Conservation (phyloP, 257 asterid species). For the Vinca minor region DNA sequence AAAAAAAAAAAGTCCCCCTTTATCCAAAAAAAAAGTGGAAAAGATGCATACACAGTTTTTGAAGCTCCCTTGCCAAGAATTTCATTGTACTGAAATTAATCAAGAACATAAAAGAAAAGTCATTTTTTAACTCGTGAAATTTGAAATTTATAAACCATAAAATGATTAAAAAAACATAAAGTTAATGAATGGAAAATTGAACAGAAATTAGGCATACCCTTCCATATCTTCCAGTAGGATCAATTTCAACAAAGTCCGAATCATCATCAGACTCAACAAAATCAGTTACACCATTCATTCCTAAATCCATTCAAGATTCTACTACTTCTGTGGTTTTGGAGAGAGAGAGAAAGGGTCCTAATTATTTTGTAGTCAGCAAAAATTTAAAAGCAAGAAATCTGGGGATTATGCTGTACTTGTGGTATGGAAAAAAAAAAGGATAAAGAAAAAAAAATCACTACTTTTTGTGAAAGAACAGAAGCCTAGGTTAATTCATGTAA, state of each 20-base stretch:
- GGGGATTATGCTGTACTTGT: constrained; percentile 15
- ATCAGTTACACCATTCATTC: constrained; percentile 58
- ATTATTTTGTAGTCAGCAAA: constrained; percentile 11
- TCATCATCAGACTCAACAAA: constrained; percentile 57
- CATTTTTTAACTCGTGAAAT: not conserved
- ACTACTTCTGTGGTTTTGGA: constrained; percentile 11
- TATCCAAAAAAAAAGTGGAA: constrained; percentile 7
- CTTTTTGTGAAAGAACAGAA: constrained; percentile 24
- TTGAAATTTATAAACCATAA: not conserved
- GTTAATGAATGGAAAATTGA: not conserved
- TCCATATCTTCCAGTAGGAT: constrained; percentile 94
- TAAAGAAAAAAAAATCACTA: constrained; percentile 14
- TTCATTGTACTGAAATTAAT: constrained; percentile 67
- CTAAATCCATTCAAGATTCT: constrained; percentile 4
- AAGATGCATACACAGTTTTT: constrained; percentile 71
- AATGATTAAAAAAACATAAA: not conserved
- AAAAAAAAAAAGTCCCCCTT: constrained; percentile 11
- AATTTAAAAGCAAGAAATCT: constrained; percentile 19
- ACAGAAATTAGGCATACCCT: constrained; percentile 43
- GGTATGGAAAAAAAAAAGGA: constrained; percentile 5
- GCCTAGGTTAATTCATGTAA: constrained; percentile 43
- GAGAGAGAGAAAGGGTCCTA: constrained; percentile 13
- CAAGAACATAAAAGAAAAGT: constrained; percentile 12
- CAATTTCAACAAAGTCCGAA: constrained; percentile 79
- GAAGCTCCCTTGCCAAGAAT: constrained; percentile 97